Evolutionary conservation across 75 land plant species (phyloP).

Genomic region (Ceratopteris richardii): DNA sequence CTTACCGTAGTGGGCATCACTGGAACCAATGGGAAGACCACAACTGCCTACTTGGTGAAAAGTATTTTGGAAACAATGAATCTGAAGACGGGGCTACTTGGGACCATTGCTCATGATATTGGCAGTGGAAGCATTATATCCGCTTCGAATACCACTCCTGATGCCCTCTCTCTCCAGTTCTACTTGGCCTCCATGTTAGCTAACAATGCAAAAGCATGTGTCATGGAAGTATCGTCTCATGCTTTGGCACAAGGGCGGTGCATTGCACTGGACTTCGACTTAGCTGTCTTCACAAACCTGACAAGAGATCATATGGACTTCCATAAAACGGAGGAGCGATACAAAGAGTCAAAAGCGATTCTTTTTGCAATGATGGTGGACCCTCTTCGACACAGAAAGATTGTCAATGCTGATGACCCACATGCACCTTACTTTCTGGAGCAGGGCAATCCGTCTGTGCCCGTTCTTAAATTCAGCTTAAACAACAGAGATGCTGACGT

Average conservation of each 20-base stretch:
- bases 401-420: slow-evolving; percentile 32
- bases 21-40: slow-evolving; percentile 38
- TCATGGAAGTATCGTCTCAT: slow-evolving; percentile 36
- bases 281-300: slow-evolving; percentile 31
- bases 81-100: slow-evolving; percentile 20
- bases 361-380: slow-evolving; percentile 35
- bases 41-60: slow-evolving; percentile 22
- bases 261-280: slow-evolving; percentile 31
- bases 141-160: slow-evolving; percentile 28
- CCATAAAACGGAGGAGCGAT: slow-evolving; percentile 26
- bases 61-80: slow-evolving; percentile 35
- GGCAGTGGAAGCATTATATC: slow-evolving; percentile 11
- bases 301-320: slow-evolving; percentile 38
- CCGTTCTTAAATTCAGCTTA: slow-evolving; percentile 25
- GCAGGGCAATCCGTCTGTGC: slow-evolving; percentile 26
- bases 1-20: slow-evolving; percentile 30
- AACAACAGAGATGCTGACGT: slow-evolving; percentile 23
- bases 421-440: slow-evolving; percentile 24
- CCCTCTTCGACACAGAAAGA: slow-evolving; percentile 23
- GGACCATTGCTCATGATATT: slow-evolving; percentile 26
- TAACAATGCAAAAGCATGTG: slow-evolving; percentile 16
- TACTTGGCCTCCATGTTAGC: slow-evolving; percentile 31
- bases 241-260: slow-evolving; percentile 23
- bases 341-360: slow-evolving; percentile 25
- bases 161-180: slow-evolving; percentile 23